Evolutionary conservation across 148 eudicot species (phyloP).

Genomic region (Polygonum maritimum): DNA sequence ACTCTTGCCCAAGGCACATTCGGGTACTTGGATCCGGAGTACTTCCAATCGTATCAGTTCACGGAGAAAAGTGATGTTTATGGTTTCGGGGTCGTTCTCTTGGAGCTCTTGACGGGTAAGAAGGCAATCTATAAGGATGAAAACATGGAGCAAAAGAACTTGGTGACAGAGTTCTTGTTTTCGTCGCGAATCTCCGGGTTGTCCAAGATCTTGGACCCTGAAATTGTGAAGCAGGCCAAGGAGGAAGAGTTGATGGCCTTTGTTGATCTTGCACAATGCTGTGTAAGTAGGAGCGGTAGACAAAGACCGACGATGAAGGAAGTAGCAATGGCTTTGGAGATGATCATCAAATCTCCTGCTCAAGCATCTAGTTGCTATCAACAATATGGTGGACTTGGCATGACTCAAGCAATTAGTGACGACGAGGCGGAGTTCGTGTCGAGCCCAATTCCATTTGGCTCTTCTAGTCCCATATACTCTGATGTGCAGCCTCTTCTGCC

Average conservation of each 20-base stretch:
- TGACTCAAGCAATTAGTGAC: neutral
- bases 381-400: neutral
- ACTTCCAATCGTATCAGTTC: conserved; percentile 25
- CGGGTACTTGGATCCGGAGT: conserved; percentile 4
- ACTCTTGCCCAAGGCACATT: neutral
- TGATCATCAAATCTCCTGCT: neutral
- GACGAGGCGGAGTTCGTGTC: neutral
- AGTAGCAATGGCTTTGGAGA: neutral
- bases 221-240: neutral
- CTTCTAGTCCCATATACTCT: neutral
- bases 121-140: neutral
- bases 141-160: neutral
- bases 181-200: neutral
- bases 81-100: conserved; percentile 26
- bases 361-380: neutral
- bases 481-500: neutral
- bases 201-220: neutral
- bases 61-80: conserved; percentile 33
- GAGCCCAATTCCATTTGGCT: neutral
- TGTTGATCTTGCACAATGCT: neutral
- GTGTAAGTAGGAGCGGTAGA: neutral
- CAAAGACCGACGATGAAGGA: neutral
- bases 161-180: neutral
- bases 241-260: neutral
- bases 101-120: neutral